A percentile compares a stretch with the other conserved stretches of the same genome.
These are phyloP conservation scores for Fusarium nisikadoi DNA, from an alignment of 2,329 filamentous ascomycete genomes.

Conservation along the genomic window DNA sequence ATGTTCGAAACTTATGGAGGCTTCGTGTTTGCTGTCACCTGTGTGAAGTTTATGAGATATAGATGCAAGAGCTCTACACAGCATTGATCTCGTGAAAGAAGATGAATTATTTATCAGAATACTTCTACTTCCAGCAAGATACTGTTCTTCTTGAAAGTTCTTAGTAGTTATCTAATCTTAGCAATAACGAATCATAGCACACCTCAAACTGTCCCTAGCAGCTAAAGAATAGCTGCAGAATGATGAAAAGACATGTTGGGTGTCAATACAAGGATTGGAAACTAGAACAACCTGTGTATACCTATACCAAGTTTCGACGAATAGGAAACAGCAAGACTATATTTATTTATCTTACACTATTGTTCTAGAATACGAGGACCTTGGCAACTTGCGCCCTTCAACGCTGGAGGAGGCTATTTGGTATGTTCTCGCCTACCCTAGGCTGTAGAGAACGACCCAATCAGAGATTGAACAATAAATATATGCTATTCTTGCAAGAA, in stretches of 20 bases:
- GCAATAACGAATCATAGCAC: rapidly evolving
- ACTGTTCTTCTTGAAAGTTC: not conserved
- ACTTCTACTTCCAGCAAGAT: rapidly evolving
- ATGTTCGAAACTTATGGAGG: not conserved
- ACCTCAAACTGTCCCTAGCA: rapidly evolving
- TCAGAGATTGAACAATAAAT: not conserved
- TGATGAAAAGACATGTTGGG: too few species aligned
- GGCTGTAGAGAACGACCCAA: rapidly evolving
- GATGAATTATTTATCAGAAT: rapidly evolving
- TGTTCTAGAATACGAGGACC: not conserved
- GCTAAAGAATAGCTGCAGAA: rapidly evolving
- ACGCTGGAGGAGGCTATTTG: not conserved
- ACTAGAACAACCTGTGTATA: rapidly evolving
- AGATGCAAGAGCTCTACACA: not conserved
- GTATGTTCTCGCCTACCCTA: not conserved
- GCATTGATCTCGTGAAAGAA: rapidly evolving
- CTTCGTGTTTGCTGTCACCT: not conserved
- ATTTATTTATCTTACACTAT: not conserved
- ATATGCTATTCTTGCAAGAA: not conserved
- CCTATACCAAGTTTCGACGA: rapidly evolving
- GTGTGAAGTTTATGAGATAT: not conserved
- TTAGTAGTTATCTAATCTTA: rapidly evolving
- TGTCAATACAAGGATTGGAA: not conserved
- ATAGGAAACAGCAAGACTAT: too few species aligned
- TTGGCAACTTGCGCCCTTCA: not conserved